Evolutionary conservation across 495 filamentous ascomycete species (phyloP).

Genomic region (Hypomontagnella submonticulosa): DNA sequence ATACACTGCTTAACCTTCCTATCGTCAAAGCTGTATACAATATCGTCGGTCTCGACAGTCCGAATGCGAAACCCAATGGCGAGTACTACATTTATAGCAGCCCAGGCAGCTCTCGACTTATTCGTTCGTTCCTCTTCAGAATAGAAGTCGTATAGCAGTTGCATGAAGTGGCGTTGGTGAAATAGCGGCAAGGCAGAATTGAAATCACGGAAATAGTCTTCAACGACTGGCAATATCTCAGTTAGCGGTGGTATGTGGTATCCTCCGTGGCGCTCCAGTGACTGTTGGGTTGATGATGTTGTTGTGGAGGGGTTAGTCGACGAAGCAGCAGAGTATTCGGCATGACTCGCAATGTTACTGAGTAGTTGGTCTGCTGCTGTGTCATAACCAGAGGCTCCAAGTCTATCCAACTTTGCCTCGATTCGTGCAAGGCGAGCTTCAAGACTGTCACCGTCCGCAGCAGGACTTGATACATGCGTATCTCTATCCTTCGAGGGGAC

Average conservation of each 20-base stretch:
- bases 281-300: neutral
- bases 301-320: neutral
- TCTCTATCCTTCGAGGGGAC: neutral
- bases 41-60: conserved; percentile 20
- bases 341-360: conserved; percentile 5
- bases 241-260: conserved; percentile 41
- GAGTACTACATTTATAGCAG: conserved; percentile 47
- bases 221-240: conserved; percentile 43
- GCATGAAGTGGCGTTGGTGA: conserved; percentile 42
- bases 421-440: conserved; percentile 49
- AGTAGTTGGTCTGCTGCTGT: conserved; percentile 8
- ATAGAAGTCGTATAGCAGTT: conserved; percentile 45
- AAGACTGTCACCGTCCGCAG: conserved; percentile 24
- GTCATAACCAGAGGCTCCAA: conserved; percentile 21
- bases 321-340: neutral
- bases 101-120: conserved; percentile 38
- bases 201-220: conserved; percentile 46
- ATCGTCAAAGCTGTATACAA: conserved; percentile 35
- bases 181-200: conserved; percentile 50
- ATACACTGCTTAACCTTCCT: conserved; percentile 40
- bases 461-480: conserved; percentile 3
- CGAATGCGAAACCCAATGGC: conserved; percentile 45
- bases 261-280: conserved; percentile 1
- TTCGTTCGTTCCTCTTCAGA: conserved; percentile 22
- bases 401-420: conserved; percentile 47